Base-by-base conservation (phyloP, 768 basidiomycete species). In the Lenzites betulinus region DNA sequence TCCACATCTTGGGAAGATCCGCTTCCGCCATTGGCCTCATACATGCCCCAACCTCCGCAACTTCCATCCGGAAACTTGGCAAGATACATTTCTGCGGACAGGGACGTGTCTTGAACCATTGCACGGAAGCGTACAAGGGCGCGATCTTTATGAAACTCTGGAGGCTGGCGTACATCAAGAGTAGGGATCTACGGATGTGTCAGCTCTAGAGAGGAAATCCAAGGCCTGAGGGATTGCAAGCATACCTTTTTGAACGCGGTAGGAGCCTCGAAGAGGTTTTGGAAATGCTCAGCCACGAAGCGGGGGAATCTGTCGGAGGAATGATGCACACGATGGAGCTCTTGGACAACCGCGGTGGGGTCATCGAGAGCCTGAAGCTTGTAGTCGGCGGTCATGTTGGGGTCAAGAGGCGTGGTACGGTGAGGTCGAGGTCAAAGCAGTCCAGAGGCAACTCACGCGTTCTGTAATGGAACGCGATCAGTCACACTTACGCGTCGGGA, bases 31-130 rank as follows among this genome's bases (percentile, higher is more conserved):
- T 65, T 47, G 20, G 61, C 48, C 56, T 62, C 63, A 48, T 64
- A 70, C 25, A 89, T 73, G 7, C 89, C 91, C 92, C 92, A 93
- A n/a, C 91, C 92, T 26, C 89, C 90, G 57, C 81, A 84, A 43
- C 67, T 68, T 1, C 76, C 78, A 36, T 76, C 70, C 43, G 68
- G 57, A 25, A 76, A 71, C 42, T 69, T 77, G 2, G 84, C 80
- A 42, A 90, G 76, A 71, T 93, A 93, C 63, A 94, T 77, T 69
- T 92, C 89, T 0, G 83, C 82, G 6, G 88, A 84, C 18, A 81
- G 69, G 2, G 90, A 90, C 2, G 90, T 92, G 68, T 93, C 92
- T 70, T 94, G 92, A 30, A 93, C 78, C 88, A 93, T 90, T 25
- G 82, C 87, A 33, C 83, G 81, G 71, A 93, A 92, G 20, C 81